A percentile compares a stretch with the other conserved stretches of the same genome.
These are phyloP conservation scores for Botrytis aclada DNA, from an alignment of 2,329 filamentous ascomycete species.

Conservation along the genomic window DNA sequence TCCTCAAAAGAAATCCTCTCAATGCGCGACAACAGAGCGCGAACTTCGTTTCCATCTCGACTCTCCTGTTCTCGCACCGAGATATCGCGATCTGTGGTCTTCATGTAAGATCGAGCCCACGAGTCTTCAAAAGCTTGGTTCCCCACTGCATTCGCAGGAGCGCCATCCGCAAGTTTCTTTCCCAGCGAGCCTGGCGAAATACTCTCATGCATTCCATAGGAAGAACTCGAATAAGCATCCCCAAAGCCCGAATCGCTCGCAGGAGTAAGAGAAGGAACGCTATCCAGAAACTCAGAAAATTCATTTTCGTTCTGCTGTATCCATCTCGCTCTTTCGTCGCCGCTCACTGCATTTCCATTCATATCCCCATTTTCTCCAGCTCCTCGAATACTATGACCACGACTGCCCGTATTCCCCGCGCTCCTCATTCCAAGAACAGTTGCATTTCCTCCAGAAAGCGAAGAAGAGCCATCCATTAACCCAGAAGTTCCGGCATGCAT, in stretches of 20 bases:
- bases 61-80: slow-evolving; percentile 27
- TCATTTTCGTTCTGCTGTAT: slow-evolving; percentile 30
- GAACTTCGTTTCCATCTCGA: slow-evolving; percentile 43
- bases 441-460: neutral
- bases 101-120: neutral
- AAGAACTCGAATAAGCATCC: neutral
- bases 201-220: neutral
- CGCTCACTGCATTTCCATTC: slow-evolving; percentile 26
- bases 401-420: neutral
- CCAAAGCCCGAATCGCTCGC: slow-evolving; percentile 19
- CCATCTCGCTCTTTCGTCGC: slow-evolving; percentile 30
- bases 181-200: neutral
- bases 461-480: neutral
- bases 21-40: slow-evolving; percentile 38
- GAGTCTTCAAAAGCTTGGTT: neutral
- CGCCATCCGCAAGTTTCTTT: neutral
- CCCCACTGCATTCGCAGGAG: neutral
- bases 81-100: too few species aligned
- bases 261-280: neutral
- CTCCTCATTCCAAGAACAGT: neutral
- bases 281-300: slow-evolving; percentile 36
- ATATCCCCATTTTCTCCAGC: neutral
- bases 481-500: neutral
- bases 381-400: neutral
- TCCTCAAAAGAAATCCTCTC: neutral